Conservation (phyloP, 139 green algal genomes). For the Chlamydomonas sp. region DNA sequence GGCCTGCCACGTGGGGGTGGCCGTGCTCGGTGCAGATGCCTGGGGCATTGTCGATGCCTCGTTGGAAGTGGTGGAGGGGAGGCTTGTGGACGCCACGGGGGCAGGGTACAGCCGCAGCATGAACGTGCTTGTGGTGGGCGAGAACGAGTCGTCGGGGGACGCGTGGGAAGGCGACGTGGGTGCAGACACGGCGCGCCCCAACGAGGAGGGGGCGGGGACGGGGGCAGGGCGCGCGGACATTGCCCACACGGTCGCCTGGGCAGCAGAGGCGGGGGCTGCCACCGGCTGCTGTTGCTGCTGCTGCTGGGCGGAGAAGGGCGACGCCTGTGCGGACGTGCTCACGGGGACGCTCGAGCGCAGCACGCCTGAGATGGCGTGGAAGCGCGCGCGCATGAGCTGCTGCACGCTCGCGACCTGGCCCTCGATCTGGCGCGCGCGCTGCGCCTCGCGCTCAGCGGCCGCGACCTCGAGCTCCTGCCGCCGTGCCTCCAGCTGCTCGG, state of each 20-base stretch:
- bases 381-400: conserved; percentile 4
- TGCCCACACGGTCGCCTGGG: neutral
- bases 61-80: neutral
- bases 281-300: neutral
- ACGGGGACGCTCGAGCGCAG: neutral
- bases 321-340: neutral
- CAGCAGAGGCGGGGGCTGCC: neutral
- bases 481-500: neutral
- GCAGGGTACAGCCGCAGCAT: neutral
- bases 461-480: neutral
- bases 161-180: too few species aligned
- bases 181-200: too few species aligned
- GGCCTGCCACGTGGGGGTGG: neutral
- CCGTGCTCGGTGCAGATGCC: neutral
- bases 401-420: neutral
- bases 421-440: neutral
- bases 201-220: neutral
- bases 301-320: neutral
- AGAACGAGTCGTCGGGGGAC: too few species aligned
- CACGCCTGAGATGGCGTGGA: neutral
- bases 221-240: neutral
- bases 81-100: neutral
- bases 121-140: too few species aligned
- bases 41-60: neutral
- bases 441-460: neutral